Evolutionary conservation across 306 rosid genomes (phyloP).

Genomic region (Cyamopsis tetragonoloba): DNA sequence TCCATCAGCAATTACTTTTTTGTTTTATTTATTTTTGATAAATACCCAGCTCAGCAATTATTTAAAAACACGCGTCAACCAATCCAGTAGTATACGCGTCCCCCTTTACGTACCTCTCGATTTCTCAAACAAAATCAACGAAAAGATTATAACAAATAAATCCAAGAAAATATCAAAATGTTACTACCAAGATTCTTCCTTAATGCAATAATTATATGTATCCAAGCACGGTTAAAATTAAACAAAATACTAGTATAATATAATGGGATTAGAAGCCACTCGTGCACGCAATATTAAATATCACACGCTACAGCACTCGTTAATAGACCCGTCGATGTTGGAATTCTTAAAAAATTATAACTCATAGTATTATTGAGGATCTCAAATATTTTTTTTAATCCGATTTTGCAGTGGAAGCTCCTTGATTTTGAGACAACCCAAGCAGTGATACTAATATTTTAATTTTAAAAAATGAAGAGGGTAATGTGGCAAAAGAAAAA

Average conservation of each 20-base stretch:
- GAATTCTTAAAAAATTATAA: conserved; percentile 13
- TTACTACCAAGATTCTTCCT: background rate
- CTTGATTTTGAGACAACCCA: conserved; percentile 18
- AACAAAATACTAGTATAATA: background rate
- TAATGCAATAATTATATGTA: background rate
- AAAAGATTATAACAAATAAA: too few species aligned
- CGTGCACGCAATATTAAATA: conserved; percentile 31
- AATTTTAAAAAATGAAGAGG: background rate
- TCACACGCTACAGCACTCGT: background rate
- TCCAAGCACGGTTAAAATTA: background rate
- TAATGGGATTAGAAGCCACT: conserved; percentile 26
- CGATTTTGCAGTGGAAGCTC: conserved; percentile 21
- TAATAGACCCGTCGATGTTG: background rate
- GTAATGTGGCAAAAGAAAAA: conserved; percentile 44
- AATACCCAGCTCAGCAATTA: background rate
- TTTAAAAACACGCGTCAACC: conserved; percentile 20
- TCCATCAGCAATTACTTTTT: too few species aligned
- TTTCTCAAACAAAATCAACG: background rate
- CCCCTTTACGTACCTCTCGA: background rate
- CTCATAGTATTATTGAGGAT: conserved; percentile 33
- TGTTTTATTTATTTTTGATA: too few species aligned
- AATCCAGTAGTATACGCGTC: conserved; percentile 16
- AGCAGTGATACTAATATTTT: background rate
- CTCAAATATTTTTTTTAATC: conserved; percentile 24
- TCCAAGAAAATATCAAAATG: too few species aligned